These are phyloP conservation scores for Nemania sp. DNA, from an alignment of 2,329 filamentous ascomycete species.

Conservation along the genomic window DNA sequence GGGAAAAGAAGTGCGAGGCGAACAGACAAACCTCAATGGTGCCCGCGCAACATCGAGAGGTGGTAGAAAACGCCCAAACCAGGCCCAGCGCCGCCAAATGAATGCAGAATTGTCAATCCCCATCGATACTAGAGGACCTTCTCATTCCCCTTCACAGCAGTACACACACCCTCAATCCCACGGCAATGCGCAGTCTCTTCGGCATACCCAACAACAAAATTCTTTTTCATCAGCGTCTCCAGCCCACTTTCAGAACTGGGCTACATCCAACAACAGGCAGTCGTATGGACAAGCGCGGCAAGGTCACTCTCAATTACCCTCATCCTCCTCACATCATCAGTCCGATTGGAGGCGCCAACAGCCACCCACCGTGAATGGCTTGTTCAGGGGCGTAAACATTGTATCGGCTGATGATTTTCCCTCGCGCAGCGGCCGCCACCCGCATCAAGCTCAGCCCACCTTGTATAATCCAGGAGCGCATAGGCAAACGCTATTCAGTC, in stretches of 20 bases:
- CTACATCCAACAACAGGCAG: slow-evolving; percentile 21
- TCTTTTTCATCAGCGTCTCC: slow-evolving; percentile 39
- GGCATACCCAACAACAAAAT: slow-evolving; percentile 26
- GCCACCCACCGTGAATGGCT: slow-evolving; percentile 27
- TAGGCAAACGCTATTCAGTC: slow-evolving; percentile 48
- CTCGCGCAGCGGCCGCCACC: slow-evolving; percentile 40
- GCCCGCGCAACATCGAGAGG: slow-evolving; percentile 45
- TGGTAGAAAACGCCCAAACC: slow-evolving; percentile 67
- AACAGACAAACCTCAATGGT: slow-evolving; percentile 14
- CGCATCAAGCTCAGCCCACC: slow-evolving; percentile 41
- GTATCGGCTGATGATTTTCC: slow-evolving; percentile 45
- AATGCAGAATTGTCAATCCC: slow-evolving; percentile 69
- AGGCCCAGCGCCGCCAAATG: slow-evolving; percentile 73
- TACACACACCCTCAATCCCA: slow-evolving; percentile 51
- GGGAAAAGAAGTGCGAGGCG: not conserved
- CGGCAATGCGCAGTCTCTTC: slow-evolving; percentile 42
- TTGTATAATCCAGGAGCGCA: slow-evolving; percentile 50
- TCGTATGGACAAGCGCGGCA: slow-evolving; percentile 35
- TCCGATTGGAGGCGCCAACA: slow-evolving; percentile 45
- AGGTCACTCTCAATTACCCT: slow-evolving; percentile 35
- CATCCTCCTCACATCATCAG: slow-evolving; percentile 37
- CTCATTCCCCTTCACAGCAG: slow-evolving; percentile 35
- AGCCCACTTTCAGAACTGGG: slow-evolving; percentile 37
- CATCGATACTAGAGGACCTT: slow-evolving; percentile 59
- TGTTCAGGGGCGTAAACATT: slow-evolving; percentile 42